These are phyloP conservation scores for Aureobasidium subglaciale DNA, from an alignment of 2,329 filamentous ascomycete genomes.

Conservation along the genomic window DNA sequence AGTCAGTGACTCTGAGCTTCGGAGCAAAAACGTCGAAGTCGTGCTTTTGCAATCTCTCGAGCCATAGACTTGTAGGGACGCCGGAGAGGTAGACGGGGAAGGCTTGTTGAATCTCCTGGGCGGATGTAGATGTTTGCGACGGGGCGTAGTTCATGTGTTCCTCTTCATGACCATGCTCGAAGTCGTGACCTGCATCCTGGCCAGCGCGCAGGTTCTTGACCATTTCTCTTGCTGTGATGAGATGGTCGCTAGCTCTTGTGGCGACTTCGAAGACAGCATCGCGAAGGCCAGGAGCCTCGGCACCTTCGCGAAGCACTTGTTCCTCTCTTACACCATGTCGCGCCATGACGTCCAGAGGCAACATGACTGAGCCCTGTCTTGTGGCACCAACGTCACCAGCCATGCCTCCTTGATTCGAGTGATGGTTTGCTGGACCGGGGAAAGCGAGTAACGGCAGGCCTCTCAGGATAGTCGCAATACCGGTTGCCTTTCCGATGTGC, in stretches of 20 bases:
- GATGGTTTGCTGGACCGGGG: slow-evolving; percentile 53
- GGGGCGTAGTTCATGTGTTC: slow-evolving; percentile 51
- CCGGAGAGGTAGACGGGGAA: slow-evolving; percentile 79
- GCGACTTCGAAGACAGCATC: slow-evolving; percentile 91
- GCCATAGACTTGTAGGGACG: slow-evolving; percentile 68
- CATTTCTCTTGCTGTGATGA: slow-evolving; percentile 93
- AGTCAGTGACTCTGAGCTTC: slow-evolving; percentile 58
- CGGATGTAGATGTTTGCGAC: slow-evolving; percentile 29
- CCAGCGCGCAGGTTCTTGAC: slow-evolving; percentile 69
- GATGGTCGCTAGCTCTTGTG: slow-evolving; percentile 87
- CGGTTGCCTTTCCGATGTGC: slow-evolving; percentile 89
- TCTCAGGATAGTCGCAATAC: slow-evolving; percentile 78
- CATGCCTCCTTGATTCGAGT: slow-evolving; percentile 41
- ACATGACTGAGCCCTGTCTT: slow-evolving; percentile 60
- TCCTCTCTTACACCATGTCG: slow-evolving; percentile 76
- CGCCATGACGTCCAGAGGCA: slow-evolving; percentile 87
- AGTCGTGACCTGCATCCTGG: slow-evolving; percentile 71
- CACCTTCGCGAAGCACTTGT: slow-evolving; percentile 75
- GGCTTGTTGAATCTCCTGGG: slow-evolving; percentile 54
- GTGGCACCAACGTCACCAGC: slow-evolving; percentile 34
- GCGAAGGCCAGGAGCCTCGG: slow-evolving; percentile 69
- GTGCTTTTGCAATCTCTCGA: slow-evolving; percentile 66
- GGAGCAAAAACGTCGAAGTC: slow-evolving; percentile 78
- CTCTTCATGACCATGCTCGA: slow-evolving; percentile 76
- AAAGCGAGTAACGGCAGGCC: slow-evolving; percentile 85